These are phyloP conservation scores for Colletotrichum australisinense DNA, from an alignment of 2,329 filamentous ascomycete species.

Conservation along the genomic window DNA sequence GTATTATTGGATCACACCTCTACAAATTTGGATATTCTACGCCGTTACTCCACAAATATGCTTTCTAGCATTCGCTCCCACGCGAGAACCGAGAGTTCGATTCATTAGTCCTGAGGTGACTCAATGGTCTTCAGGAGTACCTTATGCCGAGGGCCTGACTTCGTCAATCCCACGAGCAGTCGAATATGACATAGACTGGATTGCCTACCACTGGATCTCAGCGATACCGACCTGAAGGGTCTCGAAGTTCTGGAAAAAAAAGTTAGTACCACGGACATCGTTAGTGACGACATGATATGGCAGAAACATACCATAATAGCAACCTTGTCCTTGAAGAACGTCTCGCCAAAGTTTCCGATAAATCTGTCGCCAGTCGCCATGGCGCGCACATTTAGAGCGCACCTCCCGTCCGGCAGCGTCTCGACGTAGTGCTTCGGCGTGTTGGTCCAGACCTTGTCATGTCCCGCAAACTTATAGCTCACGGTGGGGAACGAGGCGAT, in stretches of 20 bases:
- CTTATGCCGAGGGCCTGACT: not conserved
- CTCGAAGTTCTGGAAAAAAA: not conserved
- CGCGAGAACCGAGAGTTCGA: not conserved
- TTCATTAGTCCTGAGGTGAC: not conserved
- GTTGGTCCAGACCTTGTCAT: constrained; percentile 32
- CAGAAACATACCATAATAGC: constrained; percentile 18
- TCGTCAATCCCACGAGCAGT: not conserved
- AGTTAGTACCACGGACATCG: not conserved
- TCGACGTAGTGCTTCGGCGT: constrained; percentile 35
- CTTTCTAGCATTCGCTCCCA: not conserved
- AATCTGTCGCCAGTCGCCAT: constrained; percentile 34
- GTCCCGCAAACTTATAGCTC: not conserved
- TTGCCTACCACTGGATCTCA: not conserved
- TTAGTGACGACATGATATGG: not conserved
- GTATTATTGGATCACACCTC: not conserved
- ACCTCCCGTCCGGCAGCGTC: constrained; percentile 32
- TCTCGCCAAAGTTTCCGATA: constrained; percentile 39
- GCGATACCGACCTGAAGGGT: not conserved
- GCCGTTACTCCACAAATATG: not conserved
- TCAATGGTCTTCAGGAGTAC: not conserved
- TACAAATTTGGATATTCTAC: not conserved
- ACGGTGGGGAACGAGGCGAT: constrained; percentile 1
- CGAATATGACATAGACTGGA: not conserved
- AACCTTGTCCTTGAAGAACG: constrained; percentile 37
- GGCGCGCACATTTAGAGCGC: constrained; percentile 36